phyloP scores from a whole-genome alignment of 495 filamentous ascomycete species.

The Penicillium coffeae region DNA sequence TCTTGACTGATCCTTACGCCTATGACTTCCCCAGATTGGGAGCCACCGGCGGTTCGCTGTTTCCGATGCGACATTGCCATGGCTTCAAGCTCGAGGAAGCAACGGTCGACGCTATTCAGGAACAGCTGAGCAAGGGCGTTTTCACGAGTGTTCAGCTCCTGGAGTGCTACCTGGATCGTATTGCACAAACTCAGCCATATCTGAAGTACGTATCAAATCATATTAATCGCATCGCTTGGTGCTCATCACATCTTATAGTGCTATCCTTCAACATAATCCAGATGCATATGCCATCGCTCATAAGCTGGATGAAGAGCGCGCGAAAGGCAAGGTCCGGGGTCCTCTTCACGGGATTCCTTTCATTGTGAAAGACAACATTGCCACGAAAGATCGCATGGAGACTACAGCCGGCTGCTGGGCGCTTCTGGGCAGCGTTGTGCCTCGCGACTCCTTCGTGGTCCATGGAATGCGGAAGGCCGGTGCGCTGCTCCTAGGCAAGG shows the following conservation, averaged over 20 bases:
- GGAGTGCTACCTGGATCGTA: constrained; percentile 51
- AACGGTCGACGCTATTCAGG: constrained; percentile 53
- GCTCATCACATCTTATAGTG: constrained; percentile 23
- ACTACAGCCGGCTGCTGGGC: constrained; percentile 59
- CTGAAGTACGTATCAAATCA: constrained; percentile 46
- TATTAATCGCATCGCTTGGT: background rate
- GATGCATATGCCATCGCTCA: constrained; percentile 56
- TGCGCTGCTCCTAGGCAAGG: constrained; percentile 65
- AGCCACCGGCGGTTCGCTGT: constrained; percentile 30
- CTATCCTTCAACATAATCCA: constrained; percentile 60
- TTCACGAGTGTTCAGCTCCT: constrained; percentile 49
- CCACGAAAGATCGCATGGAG: constrained; percentile 64
- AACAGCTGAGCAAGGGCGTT: constrained; percentile 31
- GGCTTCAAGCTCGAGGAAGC: constrained; percentile 62
- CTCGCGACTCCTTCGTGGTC: constrained; percentile 63
- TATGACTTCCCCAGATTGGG: constrained; percentile 42
- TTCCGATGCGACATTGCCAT: constrained; percentile 60
- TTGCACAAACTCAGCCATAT: constrained; percentile 52
- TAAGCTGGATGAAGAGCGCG: constrained; percentile 55
- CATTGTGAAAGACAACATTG: constrained; percentile 74
- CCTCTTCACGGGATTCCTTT: constrained; percentile 71
- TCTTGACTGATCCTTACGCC: constrained; percentile 30
- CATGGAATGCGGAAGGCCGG: constrained; percentile 58
- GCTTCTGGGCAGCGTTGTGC: constrained; percentile 60
- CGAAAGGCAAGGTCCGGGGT: constrained; percentile 49